Evolutionary conservation across 208 protist genomes (phyloP).

Genomic region (Herpetomonas tarakana): DNA sequence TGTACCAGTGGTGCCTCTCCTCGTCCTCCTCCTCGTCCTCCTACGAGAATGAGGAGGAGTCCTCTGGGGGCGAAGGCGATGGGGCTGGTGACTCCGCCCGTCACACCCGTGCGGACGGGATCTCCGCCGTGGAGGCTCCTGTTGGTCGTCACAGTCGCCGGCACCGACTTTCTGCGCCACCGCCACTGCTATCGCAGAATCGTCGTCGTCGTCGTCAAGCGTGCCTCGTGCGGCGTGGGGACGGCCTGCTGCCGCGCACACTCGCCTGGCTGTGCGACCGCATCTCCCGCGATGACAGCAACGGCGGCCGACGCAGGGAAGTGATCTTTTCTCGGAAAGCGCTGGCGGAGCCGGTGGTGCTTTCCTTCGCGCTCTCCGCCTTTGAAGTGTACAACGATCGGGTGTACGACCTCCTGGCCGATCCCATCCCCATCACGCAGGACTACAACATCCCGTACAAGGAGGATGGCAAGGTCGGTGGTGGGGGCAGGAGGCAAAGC

Average conservation of each 20-base stretch:
- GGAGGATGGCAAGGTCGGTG: not conserved
- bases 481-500: not conserved
- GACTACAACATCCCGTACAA: not conserved
- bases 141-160: no score
- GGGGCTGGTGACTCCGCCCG: no score
- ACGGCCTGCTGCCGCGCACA: conserved; percentile 35
- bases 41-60: no score
- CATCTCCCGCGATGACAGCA: not conserved
- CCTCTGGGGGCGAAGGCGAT: no score
- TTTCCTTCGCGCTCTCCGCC: conserved; percentile 28
- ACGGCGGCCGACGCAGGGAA: not conserved
- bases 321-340: not conserved
- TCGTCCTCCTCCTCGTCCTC: not conserved
- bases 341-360: conserved; percentile 15
- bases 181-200: no score
- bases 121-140: no score
- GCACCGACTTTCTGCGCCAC: no score
- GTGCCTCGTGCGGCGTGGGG: conserved; percentile 11
- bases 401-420: conserved; percentile 32
- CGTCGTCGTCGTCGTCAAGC: not conserved
- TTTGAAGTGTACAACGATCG: conserved; percentile 46
- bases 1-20: not conserved
- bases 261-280: conserved; percentile 41
- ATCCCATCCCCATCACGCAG: not conserved
- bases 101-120: no score